phyloP scores from a whole-genome alignment of 1,139 yeast species.

The Scheffersomyces segobiensis region DNA sequence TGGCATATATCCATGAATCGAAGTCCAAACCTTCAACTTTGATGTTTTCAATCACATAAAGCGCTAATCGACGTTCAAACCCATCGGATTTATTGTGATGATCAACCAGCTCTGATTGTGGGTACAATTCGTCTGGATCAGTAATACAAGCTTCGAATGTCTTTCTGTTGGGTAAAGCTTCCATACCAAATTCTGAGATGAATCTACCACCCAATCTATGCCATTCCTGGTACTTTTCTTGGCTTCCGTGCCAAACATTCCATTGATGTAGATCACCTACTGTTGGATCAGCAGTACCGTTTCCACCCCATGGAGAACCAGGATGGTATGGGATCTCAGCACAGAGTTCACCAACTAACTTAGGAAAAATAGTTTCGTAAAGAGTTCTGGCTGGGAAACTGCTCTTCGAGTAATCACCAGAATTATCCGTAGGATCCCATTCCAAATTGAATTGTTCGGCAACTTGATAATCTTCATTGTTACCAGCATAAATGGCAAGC shows the following conservation, averaged over 20 bases:
- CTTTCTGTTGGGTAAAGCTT: slow-evolving; percentile 33
- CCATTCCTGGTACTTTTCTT: slow-evolving; percentile 47
- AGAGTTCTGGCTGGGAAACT: slow-evolving; percentile 41
- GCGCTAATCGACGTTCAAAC: slow-evolving; percentile 42
- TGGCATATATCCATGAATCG: slow-evolving; percentile 45
- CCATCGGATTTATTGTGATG: slow-evolving; percentile 47
- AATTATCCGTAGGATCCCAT: slow-evolving; percentile 27
- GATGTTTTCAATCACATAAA: slow-evolving; percentile 46
- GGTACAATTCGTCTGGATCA: slow-evolving; percentile 29
- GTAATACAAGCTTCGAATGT: slow-evolving; percentile 33
- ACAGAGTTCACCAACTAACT: slow-evolving; percentile 18
- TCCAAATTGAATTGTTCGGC: slow-evolving; percentile 35
- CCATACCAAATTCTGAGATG: slow-evolving; percentile 51
- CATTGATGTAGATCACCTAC: slow-evolving; percentile 50
- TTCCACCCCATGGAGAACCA: slow-evolving; percentile 48
- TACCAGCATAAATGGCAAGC: slow-evolving; percentile 39
- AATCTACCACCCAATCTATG: slow-evolving; percentile 40
- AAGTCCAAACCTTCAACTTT: slow-evolving; percentile 30
- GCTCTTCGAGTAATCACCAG: slow-evolving; percentile 30
- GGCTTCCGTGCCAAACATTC: slow-evolving; percentile 52
- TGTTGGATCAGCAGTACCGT: slow-evolving; percentile 29
- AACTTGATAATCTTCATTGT: slow-evolving; percentile 49
- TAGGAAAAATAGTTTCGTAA: slow-evolving; percentile 40
- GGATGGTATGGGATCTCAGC: slow-evolving; percentile 36
- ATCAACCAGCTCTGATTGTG: slow-evolving; percentile 39